Evolutionary conservation across 2,329 filamentous ascomycete species (phyloP).

Genomic region (Pseudocercospora eumusae): DNA sequence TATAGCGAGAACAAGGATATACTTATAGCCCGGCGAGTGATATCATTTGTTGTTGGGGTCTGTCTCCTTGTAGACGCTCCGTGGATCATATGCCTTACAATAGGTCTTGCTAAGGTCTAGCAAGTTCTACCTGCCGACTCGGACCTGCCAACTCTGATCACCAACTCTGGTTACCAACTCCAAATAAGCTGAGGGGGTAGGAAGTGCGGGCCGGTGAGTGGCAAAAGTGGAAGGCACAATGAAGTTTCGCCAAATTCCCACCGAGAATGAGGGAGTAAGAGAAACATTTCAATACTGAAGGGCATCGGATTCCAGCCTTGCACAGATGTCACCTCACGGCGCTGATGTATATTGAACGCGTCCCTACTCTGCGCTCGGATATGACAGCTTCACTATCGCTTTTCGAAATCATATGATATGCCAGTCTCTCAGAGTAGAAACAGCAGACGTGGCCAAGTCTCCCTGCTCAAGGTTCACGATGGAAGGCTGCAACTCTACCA

Average conservation of each 20-base stretch:
- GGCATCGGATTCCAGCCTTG: not conserved
- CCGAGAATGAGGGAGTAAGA: not conserved
- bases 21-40: too few species aligned
- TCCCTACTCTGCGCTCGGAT: too few species aligned
- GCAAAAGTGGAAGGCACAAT: not conserved
- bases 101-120: too few species aligned
- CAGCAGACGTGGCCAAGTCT: not conserved
- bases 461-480: not conserved
- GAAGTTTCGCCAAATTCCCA: not conserved
- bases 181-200: not conserved
- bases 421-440: not conserved
- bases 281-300: not conserved
- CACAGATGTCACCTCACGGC: not conserved
- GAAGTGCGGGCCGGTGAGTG: not conserved
- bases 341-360: not conserved
- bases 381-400: too few species aligned
- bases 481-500: conserved; percentile 27
- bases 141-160: too few species aligned
- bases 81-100: too few species aligned
- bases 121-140: too few species aligned
- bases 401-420: too few species aligned
- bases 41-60: too few species aligned
- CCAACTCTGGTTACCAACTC: too few species aligned
- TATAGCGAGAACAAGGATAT: too few species aligned
- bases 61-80: too few species aligned